Conservation (phyloP, 106 monocot species). For the Allium sativum region DNA sequence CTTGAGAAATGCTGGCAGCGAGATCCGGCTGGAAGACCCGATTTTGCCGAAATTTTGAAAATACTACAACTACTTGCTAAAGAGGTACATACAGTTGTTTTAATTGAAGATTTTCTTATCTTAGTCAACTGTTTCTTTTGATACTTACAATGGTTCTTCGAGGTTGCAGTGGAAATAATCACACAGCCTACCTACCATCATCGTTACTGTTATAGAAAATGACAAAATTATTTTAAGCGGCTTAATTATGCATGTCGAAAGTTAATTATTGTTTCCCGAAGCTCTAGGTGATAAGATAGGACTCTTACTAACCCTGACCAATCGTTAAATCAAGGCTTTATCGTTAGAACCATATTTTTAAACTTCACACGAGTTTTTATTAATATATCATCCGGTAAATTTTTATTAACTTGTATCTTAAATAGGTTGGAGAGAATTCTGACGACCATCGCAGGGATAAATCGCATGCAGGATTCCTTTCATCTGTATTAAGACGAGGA, state of each 20-base stretch:
- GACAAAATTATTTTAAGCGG: no score
- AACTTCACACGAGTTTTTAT: background rate
- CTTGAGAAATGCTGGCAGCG: constrained; percentile 77
- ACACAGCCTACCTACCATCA: no score
- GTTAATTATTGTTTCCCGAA: no score
- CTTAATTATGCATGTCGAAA: no score
- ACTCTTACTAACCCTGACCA: no score
- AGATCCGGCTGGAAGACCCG: constrained; percentile 47
- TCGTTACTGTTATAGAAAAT: no score
- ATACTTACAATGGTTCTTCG: no score
- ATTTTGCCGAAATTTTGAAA: constrained; percentile 67
- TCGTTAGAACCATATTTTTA: no score
- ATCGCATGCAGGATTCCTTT: constrained; percentile 41
- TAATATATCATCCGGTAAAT: background rate
- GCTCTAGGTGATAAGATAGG: no score
- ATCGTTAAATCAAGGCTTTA: no score
- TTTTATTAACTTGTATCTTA: background rate
- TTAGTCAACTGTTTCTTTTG: no score
- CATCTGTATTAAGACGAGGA: constrained; percentile 32
- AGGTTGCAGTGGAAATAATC: no score
- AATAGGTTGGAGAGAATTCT: constrained; percentile 40
- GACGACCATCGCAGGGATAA: constrained; percentile 41
- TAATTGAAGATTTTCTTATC: background rate
- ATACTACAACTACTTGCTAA: constrained; percentile 34
- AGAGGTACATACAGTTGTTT: constrained; percentile 31